Base-by-base conservation (phyloP, 352 stramenopile species). In the Halophytophthora polymorphica region DNA sequence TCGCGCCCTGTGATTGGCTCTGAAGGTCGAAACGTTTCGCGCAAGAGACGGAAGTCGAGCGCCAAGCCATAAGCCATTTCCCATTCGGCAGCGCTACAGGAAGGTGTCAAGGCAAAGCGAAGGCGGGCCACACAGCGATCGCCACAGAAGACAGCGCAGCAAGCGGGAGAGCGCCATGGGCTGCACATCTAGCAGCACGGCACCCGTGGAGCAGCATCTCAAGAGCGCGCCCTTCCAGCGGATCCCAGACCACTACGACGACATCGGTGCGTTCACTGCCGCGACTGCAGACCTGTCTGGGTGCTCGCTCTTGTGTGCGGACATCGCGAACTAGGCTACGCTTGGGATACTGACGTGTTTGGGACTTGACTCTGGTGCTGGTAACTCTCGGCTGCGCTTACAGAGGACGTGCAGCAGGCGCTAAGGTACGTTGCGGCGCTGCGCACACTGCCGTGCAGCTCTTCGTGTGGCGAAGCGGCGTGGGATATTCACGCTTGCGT, bases 391-490 rank as follows among this genome's bases (percentile, higher is more conserved):
- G 11, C 21, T 28, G 11, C 11, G 23, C 1, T 35, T 42, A n/a
- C 58, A 84, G 69, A 73, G 17, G 66, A 82, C 55, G 69, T 83
- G 14, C 65, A 81, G 53, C 61, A 66, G 25, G 66, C 77, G 19
- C 47, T 77, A 21, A 56, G 77, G 56, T 73, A 29, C 37, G 48
- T 54, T 8, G 3, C n/a, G 0, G 15, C 7, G 35, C 11, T 31
- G 13, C 6, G 3, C 11, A 15, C 11, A 7, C 15, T 59, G 47
- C 38, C 46, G 23, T 38, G 46, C 45, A 8, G 7, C 31, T 39
- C 50, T 36, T 1, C 18, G 23, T 25, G 28, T 23, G 11, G 29
- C 10, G 45, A 44, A 29, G 45, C 11, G 12, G 13, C 13, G 13
- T 17, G 31, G 13, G 6, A 0, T 14, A 13, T 48, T 48, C 10